phyloP scores from a whole-genome alignment of 2,329 filamentous ascomycete species.

The Arthrobotrys megalospora region DNA sequence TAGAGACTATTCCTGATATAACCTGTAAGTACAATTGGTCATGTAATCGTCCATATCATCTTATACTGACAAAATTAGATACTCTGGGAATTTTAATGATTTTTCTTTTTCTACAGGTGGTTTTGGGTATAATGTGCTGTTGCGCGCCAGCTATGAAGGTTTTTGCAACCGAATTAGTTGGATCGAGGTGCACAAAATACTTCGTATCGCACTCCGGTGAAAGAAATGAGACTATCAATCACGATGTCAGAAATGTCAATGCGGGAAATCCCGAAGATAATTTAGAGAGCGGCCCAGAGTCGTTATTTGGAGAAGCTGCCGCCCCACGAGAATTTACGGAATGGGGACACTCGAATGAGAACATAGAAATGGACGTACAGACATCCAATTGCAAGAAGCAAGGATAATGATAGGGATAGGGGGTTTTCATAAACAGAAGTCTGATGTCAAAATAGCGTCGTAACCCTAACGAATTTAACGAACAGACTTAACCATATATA shows the following conservation, averaged over 20 bases:
- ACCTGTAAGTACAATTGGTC: conserved; percentile 11
- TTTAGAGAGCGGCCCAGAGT: conserved; percentile 7
- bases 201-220: background rate
- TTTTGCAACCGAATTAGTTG: background rate
- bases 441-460: no score
- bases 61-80: background rate
- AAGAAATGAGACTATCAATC: background rate
- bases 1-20: background rate
- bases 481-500: no score
- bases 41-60: background rate
- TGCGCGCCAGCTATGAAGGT: conserved; percentile 15
- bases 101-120: conserved; percentile 1
- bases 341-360: background rate
- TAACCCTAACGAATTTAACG: no score
- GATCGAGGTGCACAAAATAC: background rate
- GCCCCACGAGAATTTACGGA: background rate
- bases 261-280: background rate
- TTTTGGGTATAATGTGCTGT: conserved; percentile 17
- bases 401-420: background rate
- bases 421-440: conserved; percentile 69
- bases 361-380: conserved; percentile 21
- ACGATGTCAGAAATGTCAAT: background rate
- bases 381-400: background rate
- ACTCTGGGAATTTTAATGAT: background rate
- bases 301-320: background rate